These are phyloP conservation scores for Paratinospora sagittata DNA, from an alignment of 164 flowering plant species.

Conservation along the genomic window DNA sequence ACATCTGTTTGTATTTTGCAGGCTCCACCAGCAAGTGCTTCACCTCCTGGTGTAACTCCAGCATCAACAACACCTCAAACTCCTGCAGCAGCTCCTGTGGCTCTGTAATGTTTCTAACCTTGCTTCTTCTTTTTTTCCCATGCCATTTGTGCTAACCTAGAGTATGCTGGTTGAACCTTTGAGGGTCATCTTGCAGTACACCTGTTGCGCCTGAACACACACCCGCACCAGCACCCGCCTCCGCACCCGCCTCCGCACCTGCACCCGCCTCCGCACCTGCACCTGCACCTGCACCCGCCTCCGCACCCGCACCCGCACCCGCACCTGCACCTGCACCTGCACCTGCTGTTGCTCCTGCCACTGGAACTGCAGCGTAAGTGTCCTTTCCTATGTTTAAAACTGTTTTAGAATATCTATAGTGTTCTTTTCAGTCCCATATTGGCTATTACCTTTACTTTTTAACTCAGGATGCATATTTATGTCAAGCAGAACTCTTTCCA, in stretches of 20 bases:
- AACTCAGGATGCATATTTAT: neutral
- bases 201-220: constrained; percentile 27
- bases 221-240: constrained; percentile 5
- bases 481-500: neutral
- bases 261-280: constrained; percentile 16
- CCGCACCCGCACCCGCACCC: constrained; percentile 43
- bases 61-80: constrained; percentile 36
- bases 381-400: neutral
- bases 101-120: constrained; percentile 29
- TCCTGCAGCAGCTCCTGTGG: constrained; percentile 31
- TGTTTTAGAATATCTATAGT: neutral
- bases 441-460: neutral
- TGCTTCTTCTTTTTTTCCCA: neutral
- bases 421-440: neutral
- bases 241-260: neutral
- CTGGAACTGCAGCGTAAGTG: constrained; percentile 28
- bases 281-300: constrained; percentile 53
- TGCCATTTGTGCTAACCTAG: neutral
- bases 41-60: constrained; percentile 33
- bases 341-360: neutral
- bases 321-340: constrained; percentile 42
- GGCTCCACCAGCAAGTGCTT: constrained; percentile 41
- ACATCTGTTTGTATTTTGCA: constrained; percentile 23
- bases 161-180: neutral
- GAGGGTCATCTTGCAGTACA: constrained; percentile 26